Conservation (phyloP, 1,284 basidiomycete species). For the Clitocybe nebularis region DNA sequence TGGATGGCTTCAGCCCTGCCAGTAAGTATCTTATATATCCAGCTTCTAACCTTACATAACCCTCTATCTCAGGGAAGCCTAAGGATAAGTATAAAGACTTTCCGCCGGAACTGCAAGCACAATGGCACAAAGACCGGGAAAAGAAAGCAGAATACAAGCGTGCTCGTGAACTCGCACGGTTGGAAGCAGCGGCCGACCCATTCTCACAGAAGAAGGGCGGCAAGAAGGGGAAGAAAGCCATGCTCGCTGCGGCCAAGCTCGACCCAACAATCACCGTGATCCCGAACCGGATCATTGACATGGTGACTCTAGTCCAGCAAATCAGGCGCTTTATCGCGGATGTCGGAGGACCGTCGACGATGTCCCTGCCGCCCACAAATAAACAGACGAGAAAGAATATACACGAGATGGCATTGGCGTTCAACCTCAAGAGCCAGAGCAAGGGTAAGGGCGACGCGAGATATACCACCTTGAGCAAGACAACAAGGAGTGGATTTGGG, state of each 20-base stretch:
- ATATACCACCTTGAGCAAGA: conserved; percentile 71
- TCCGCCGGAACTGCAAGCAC: conserved; percentile 59
- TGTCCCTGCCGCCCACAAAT: conserved; percentile 74
- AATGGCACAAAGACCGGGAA: conserved; percentile 78
- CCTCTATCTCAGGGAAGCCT: conserved; percentile 36
- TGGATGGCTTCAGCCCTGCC: conserved; percentile 33
- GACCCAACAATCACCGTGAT: conserved; percentile 41
- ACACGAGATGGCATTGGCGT: conserved; percentile 75
- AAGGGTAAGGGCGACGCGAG: conserved; percentile 62
- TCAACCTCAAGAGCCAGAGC: conserved; percentile 74
- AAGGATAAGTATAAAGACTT: conserved; percentile 57
- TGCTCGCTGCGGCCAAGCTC: conserved; percentile 48
- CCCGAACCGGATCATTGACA: conserved; percentile 50
- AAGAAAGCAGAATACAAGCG: conserved; percentile 80
- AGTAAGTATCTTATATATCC: conserved; percentile 23
- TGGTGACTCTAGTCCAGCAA: conserved; percentile 57
- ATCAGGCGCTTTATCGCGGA: conserved; percentile 69
- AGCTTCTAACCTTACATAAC: neutral
- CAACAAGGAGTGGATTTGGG: conserved; percentile 45
- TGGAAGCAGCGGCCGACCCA: conserved; percentile 55
- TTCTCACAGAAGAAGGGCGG: conserved; percentile 53
- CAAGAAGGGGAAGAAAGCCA: conserved; percentile 66
- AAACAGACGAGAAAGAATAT: conserved; percentile 67
- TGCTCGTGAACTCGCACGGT: conserved; percentile 54
- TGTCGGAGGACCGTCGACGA: conserved; percentile 42